Evolutionary conservation across 2,329 filamentous ascomycete species (phyloP), one percentile per base, ranked within the genome.

Genomic region (Ophiosphaerella herpotricha): DNA sequence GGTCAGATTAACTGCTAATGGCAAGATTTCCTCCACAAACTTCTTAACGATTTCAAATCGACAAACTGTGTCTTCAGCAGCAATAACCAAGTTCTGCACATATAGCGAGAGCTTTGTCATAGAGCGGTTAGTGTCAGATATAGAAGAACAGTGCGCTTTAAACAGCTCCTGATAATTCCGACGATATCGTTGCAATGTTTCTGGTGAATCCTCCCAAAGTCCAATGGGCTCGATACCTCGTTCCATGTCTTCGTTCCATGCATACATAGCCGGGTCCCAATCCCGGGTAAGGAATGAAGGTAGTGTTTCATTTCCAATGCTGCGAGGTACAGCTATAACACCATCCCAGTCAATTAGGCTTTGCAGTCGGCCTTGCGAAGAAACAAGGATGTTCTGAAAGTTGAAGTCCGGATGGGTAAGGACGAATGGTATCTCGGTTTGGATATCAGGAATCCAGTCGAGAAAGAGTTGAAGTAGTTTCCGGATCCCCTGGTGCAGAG

Each of bases 291-390:
- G 43, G 21, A 48, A 55, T n/a, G 29, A 9, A 24, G 52, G 52
- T 13, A 50, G 4, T 8, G 40, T 18, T 29, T 48, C 26, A 40
- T 48, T 47, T 9, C 48, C 56, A 13, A 50, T 40, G 24, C 49
- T 45, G 12, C 39, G 47, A 33, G 54, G 50, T 23, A 54, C 42
- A n/a, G 51, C 50, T 7, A 16, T 18, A 23, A 41, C 38, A 31
- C 40, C 40, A 40, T 57, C 54, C 57, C 57, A 60, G 44, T 57
- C 57, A 21, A 60, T 41, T 12, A 60, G 33, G 7, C 46, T 52
- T 11, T 26, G 38, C 8, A 52, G n/a, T n/a, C 34, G 16, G 29
- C 49, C 45, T 32, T 33, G 35, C 26, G 18, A 11, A 35, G 44
- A 42, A 9, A 53, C 46, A 12, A 55, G 33, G 35, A 60, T 52